Base-by-base conservation (phyloP, 768 basidiomycete genomes). In the Russula virescens region DNA sequence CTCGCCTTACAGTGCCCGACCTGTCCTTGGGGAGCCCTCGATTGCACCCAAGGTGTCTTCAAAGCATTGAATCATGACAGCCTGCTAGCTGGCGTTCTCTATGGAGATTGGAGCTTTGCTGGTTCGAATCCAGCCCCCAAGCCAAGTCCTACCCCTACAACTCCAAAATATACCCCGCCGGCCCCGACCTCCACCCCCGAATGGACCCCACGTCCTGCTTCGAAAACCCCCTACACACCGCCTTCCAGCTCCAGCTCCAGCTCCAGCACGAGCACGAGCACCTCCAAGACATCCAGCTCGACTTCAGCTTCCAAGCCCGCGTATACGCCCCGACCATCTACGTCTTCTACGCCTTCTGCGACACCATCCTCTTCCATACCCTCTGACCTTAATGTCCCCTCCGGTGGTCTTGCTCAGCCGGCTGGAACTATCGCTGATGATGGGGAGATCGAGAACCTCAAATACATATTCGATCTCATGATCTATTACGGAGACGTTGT, bases 21-120 rank as follows among this genome's bases (percentile, higher is more conserved):
- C 5, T 82, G 82, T 71, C 57, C 69, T 0, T 52, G 42, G 3
- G 76, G 75, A 42, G 78, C 75, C 47, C 75, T 85, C 21, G 83
- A 84, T 68, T 66, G 83, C 21, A 79, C 78, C 8, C 65, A 70
- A 1, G 75, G 74, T 18, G 76, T 85, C n/a, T 83, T 83, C 67
- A 5, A 69, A 3, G 71, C 69, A 67, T 78, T 83, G 58, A 80
- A 72, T 23, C 1, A 19, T 50, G 14, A n/a, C n/a, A n/a, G 1
- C 16, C 52, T 71, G 13, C 54, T 48, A 18, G 57, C 66, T 6
- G 81, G 81, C 40, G 70, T 74, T 16, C 58, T 82, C 23, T 60
- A 70, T 26, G 78, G 78, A 2, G 63, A 67, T 3, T 84, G 83
- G 82, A 63, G 56, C 16, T 78, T 73, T 23, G n/a, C n/a, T n/a